These are phyloP conservation scores for Raffaelea arxii DNA, from an alignment of 2,329 filamentous ascomycete species.

Conservation along the genomic window DNA sequence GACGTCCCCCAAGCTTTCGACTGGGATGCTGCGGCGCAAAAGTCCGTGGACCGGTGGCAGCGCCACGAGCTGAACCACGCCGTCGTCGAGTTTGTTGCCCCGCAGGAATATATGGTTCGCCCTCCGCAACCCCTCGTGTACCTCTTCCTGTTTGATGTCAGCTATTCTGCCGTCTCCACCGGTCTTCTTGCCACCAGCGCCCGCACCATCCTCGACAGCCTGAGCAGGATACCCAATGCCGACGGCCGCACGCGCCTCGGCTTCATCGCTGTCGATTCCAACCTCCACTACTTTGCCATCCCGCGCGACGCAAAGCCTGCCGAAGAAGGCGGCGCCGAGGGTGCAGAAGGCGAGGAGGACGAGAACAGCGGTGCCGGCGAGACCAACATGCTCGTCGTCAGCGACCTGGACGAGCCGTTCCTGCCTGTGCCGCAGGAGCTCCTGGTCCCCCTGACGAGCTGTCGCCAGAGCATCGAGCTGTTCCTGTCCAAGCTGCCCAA, in stretches of 20 bases:
- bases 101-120: conserved; percentile 98
- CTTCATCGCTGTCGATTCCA: conserved; percentile 91
- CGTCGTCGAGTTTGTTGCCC: conserved; percentile 96
- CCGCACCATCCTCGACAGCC: conserved; percentile 85
- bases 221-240: conserved; percentile 96
- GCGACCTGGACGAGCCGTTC: conserved; percentile 93
- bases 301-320: conserved; percentile 31
- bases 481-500: conserved; percentile 85
- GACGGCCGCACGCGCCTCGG: conserved; percentile 86
- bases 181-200: conserved; percentile 88
- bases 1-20: conserved; percentile 99
- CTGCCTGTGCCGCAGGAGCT: conserved; percentile 88
- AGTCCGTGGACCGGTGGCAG: conserved; percentile 86
- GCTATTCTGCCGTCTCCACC: conserved; percentile 79
- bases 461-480: conserved; percentile 79
- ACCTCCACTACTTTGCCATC: conserved; percentile 91
- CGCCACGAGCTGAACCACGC: conserved; percentile 87
- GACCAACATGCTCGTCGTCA: conserved; percentile 85
- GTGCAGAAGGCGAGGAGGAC: conserved; percentile 35
- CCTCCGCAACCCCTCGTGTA: conserved; percentile 93
- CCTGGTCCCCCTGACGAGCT: conserved; percentile 79
- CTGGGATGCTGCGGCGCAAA: conserved; percentile 89
- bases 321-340: conserved; percentile 21
- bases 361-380: conserved; percentile 56
- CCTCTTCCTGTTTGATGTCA: conserved; percentile 90